phyloP scores from a whole-genome alignment of 148 eudicot species.

The Chenopodium album region DNA sequence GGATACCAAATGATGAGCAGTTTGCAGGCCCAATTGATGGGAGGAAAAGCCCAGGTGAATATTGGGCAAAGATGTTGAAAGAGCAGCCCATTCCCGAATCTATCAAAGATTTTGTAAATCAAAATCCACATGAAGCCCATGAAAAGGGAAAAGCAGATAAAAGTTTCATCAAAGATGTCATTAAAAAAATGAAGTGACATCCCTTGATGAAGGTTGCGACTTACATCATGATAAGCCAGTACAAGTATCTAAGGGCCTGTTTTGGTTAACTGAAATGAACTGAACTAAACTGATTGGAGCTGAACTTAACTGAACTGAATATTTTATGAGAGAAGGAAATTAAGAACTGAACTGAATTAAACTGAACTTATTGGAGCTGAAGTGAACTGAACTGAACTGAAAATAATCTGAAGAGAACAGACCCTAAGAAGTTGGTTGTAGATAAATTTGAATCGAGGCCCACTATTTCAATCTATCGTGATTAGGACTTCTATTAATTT shows the following conservation, averaged over 20 bases:
- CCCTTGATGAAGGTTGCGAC: background rate
- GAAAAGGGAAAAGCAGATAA: background rate
- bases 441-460: slow-evolving; percentile 21
- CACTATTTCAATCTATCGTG: slow-evolving; percentile 4
- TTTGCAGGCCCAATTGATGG: slow-evolving; percentile 24
- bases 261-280: too few relatives aligned
- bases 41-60: slow-evolving; percentile 42
- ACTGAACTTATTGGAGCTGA: too few relatives aligned
- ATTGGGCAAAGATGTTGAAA: slow-evolving; percentile 49
- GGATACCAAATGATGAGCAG: slow-evolving; percentile 21
- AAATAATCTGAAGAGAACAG: too few relatives aligned
- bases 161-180: background rate
- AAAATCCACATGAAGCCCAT: background rate
- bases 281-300: too few relatives aligned
- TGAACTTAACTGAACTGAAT: too few relatives aligned
- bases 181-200: background rate
- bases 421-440: background rate
- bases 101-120: slow-evolving; percentile 26
- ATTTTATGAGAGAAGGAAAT: too few relatives aligned
- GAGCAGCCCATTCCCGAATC: slow-evolving; percentile 53
- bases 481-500: background rate
- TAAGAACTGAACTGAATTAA: too few relatives aligned
- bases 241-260: too few relatives aligned
- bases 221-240: background rate
- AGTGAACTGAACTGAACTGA: too few relatives aligned